Percentiles rank a stretch among this genome's conserved stretches.
Conservation (phyloP, 495 filamentous ascomycete genomes). For the Talaromyces proteolyticus region DNA sequence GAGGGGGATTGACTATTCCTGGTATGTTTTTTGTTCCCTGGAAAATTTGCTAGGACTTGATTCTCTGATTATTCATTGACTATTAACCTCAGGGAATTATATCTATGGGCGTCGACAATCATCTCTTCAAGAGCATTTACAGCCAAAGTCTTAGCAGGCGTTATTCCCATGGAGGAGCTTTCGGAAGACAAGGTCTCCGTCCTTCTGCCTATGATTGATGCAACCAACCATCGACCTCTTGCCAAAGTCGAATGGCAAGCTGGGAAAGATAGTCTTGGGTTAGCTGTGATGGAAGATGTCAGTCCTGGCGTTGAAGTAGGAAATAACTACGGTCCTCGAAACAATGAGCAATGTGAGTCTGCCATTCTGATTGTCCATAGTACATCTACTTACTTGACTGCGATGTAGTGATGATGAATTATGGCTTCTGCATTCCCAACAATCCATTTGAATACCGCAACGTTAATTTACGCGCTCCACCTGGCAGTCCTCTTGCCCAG, state of each 20-base stretch:
- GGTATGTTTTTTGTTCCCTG: conserved; percentile 22
- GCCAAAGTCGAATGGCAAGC: conserved; percentile 59
- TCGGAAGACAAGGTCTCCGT: conserved; percentile 31
- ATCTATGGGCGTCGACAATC: conserved; percentile 59
- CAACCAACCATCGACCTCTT: conserved; percentile 52
- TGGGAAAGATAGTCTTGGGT: conserved; percentile 34
- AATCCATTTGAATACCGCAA: conserved; percentile 52
- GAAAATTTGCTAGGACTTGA: background rate
- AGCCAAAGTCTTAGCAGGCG: conserved; percentile 35
- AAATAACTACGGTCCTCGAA: conserved; percentile 66
- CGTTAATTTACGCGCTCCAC: conserved; percentile 34
- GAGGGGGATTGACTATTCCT: conserved; percentile 30
- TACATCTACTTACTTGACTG: conserved; percentile 6
- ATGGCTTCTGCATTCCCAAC: conserved; percentile 56
- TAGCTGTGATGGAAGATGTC: conserved; percentile 42
- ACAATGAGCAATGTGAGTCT: conserved; percentile 58
- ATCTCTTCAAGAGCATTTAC: conserved; percentile 53
- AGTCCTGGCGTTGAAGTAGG: conserved; percentile 47
- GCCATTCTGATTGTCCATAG: background rate
- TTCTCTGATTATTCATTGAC: background rate
- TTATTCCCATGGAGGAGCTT: conserved; percentile 12
- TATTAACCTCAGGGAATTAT: conserved; percentile 51
- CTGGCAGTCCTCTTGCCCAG: conserved; percentile 32
- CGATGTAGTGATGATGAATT: conserved; percentile 54
- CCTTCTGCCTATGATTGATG: conserved; percentile 57